Evolutionary conservation across 2,329 filamentous ascomycete genomes (phyloP).

Genomic region (Aspergillus viridinutans): DNA sequence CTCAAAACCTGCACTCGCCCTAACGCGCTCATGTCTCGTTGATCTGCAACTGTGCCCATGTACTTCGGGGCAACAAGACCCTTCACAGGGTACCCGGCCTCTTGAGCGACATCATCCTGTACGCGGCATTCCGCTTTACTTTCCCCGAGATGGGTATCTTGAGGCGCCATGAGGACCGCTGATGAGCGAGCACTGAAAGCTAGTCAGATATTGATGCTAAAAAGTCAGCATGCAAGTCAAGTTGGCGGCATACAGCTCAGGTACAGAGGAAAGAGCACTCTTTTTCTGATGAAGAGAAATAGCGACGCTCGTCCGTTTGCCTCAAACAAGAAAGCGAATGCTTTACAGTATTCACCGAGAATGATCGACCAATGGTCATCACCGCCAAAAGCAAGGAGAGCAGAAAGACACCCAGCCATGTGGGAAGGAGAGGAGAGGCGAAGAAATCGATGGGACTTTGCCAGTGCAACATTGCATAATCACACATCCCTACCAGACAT

Average conservation of each 20-base stretch:
- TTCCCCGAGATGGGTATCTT: not conserved
- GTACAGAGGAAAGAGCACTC: not conserved
- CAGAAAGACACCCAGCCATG: constrained; percentile 22
- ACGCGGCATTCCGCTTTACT: not conserved
- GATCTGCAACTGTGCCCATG: constrained; percentile 35
- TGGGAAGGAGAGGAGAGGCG: constrained; percentile 7
- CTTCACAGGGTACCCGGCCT: constrained; percentile 19
- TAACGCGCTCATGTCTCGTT: constrained; percentile 35
- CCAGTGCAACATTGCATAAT: not conserved
- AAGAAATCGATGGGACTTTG: not conserved
- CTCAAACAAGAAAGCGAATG: not conserved
- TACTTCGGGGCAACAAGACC: constrained; percentile 32
- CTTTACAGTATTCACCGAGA: not conserved
- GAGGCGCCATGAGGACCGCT: not conserved
- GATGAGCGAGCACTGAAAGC: not conserved
- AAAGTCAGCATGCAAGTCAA: not conserved
- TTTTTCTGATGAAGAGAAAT: not conserved
- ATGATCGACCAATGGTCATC: not conserved
- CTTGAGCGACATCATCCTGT: constrained; percentile 5
- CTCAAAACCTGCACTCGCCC: constrained; percentile 38
- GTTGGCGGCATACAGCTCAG: not conserved
- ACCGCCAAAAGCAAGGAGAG: not conserved
- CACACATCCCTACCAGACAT: not conserved
- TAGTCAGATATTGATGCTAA: not conserved
- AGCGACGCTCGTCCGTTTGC: not conserved